Base-by-base conservation (phyloP, 495 filamentous ascomycete species). In the Penicillium turbatum region DNA sequence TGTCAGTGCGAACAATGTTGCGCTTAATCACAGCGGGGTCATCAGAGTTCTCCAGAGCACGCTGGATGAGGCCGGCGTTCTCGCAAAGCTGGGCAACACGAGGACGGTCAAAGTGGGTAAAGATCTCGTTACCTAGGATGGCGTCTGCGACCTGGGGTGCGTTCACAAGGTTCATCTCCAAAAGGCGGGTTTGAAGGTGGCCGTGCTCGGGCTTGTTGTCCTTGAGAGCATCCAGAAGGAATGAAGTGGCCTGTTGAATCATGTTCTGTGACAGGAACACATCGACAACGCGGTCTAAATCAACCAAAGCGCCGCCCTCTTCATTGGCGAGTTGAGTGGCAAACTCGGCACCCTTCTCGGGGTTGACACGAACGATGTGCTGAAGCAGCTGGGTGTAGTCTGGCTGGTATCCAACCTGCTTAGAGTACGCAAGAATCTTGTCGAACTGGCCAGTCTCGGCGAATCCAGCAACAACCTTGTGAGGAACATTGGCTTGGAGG, bases 111-210 rank as follows among this genome's bases (percentile, higher is more conserved):
- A 92, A 99, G 71, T 97, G 82, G 1, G 88, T 89, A 74, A 99
- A 97, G 82, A 99, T 95, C 57, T 97, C 89, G 61, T 97, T 97
- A 40, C 91, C 86, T 39, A 99, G 83, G 58, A 99, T 97, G 16
- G 93, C 93, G 69, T 97, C 93, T 6, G 93, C 93, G 45, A 99
- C 93, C 69, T 97, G 95, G 10, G 93, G 92, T 0, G 95, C 95
- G 63, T 95, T 92, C 68, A 92, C 71, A 52, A 99, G 76, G 68
- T 99, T 99, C 92, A 99, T 97, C 79, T 99, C 93, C 40, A 99
- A 75, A 19, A 99, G 78, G 50, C 91, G 86, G 32, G 93, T 99
- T 70, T 99, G 93, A 42, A 97, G 78, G 59, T 90, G 83, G 40
- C 84, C 92, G 55, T 99, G 90, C 69, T 97, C 95, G 5, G 92